Evolutionary conservation across 2,329 filamentous ascomycete species (phyloP).

Genomic region (Aspergillus arachidicola): DNA sequence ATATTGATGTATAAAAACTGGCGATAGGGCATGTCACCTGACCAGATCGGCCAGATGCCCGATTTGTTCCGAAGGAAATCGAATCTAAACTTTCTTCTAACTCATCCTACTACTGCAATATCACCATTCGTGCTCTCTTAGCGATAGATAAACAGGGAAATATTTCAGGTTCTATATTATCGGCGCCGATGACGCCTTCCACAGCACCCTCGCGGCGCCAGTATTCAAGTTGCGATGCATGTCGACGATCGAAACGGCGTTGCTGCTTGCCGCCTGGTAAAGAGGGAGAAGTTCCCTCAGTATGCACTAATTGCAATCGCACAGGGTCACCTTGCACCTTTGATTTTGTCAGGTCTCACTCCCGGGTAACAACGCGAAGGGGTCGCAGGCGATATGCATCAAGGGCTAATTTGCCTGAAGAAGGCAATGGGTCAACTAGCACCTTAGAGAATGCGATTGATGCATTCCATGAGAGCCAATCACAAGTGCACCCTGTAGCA

Average conservation of each 20-base stretch:
- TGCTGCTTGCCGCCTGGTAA: constrained; percentile 19
- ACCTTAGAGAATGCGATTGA: neutral
- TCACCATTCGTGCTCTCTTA: neutral
- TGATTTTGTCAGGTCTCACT: constrained; percentile 17
- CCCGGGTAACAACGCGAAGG: neutral
- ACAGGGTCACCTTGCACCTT: constrained; percentile 26
- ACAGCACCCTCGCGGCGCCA: constrained; percentile 20
- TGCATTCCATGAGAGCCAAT: neutral
- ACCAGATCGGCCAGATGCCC: neutral
- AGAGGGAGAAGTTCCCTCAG: neutral
- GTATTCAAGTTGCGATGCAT: constrained; percentile 29
- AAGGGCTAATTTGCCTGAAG: neutral
- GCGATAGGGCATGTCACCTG: neutral
- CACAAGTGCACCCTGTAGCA: neutral
- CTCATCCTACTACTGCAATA: neutral
- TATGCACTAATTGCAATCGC: constrained; percentile 24
- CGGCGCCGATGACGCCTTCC: neutral
- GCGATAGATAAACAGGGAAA: neutral
- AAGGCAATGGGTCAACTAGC: neutral
- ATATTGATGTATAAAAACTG: neutral
- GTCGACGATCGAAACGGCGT: constrained; percentile 29
- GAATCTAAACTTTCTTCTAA: neutral
- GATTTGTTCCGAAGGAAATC: neutral
- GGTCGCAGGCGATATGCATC: neutral
- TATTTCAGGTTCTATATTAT: too few species aligned